Base-by-base conservation (phyloP, 805 yeast genomes). In the Teunomyces tritomae region DNA sequence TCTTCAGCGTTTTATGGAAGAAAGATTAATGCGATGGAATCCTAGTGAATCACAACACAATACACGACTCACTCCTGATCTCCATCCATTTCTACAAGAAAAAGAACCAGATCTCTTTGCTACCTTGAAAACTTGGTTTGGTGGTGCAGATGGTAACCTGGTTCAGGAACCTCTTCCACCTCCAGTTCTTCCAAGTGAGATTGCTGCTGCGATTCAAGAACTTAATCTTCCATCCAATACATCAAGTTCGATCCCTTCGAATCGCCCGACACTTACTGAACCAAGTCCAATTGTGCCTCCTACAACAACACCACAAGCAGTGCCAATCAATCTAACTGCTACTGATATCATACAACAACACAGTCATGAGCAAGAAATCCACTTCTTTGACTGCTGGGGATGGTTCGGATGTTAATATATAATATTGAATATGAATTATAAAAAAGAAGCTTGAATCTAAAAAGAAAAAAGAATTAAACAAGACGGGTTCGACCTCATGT, bases 41-140 rank as follows among this genome's bases (percentile, higher is more conserved):
- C 71, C 72, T 3, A 51, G 57, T 9, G 65, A 61, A 8, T 66
- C 73, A 0, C 71, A 68, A 35, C 63, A 63, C 39, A 64, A 67
- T 45, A 51, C 57, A 67, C 64, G n/a, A 47, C 48, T 2, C 43
- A 58, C 2, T 64, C 8, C 41, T 47, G 70, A 64, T 0, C 46
- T 26, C 5, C 74, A 70, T 45, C 73, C 74, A n/a, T 71, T 63
- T 43, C 66, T 62, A 24, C 35, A 42, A 24, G 35, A 42, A 11
- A 16, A 8, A 3, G 39, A 42, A 7, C 17, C 27, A 3, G 29
- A 29, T 24, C 45, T 28, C 37, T 42, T 42, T 13, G 24, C 28
- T n/a, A 30, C 37, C 5, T 17, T 42, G n/a, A 29, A 27, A 42
- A 26, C 32, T 5, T 42, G 45, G 45, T 28, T 42, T 14, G 28